phyloP scores from a whole-genome alignment of 2,329 filamentous ascomycete genomes.

The Talaromyces verruculosus region DNA sequence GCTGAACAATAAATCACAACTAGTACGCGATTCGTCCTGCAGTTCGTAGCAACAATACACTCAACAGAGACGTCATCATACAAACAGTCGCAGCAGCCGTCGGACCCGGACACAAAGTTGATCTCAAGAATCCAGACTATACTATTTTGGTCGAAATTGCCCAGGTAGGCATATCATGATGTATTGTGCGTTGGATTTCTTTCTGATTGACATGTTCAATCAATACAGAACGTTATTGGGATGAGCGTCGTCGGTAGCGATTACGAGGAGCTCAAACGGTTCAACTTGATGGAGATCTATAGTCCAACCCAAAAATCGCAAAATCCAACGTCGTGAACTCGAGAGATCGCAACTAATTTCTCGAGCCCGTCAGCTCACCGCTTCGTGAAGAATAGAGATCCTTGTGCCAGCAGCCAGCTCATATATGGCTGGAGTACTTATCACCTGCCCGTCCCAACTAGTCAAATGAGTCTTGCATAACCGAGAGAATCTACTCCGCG shows the following conservation, averaged over 20 bases:
- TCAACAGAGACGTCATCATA: conserved; percentile 60
- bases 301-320: conserved; percentile 44
- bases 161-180: conserved; percentile 48
- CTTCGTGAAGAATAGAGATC: background rate
- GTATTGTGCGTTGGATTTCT: background rate
- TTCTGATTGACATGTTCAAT: conserved; percentile 16
- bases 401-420: background rate
- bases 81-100: conserved; percentile 59
- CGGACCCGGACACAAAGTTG: conserved; percentile 59
- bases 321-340: conserved; percentile 1
- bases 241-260: conserved; percentile 63
- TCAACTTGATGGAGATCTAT: conserved; percentile 63
- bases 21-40: conserved; percentile 65
- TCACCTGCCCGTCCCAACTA: background rate
- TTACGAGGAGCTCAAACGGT: conserved; percentile 62
- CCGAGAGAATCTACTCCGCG: background rate
- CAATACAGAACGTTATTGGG: conserved; percentile 58
- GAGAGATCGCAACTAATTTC: background rate
- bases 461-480: background rate
- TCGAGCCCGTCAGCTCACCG: background rate
- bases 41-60: conserved; percentile 59
- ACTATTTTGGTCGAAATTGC: conserved; percentile 63
- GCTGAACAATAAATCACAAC: background rate
- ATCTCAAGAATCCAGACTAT: conserved; percentile 61
- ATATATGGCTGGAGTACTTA: background rate